A percentile compares a stretch with the other conserved stretches of the same genome.
Conservation (phyloP, 2,329 filamentous ascomycete genomes). For the Pezicula carpinea region DNA sequence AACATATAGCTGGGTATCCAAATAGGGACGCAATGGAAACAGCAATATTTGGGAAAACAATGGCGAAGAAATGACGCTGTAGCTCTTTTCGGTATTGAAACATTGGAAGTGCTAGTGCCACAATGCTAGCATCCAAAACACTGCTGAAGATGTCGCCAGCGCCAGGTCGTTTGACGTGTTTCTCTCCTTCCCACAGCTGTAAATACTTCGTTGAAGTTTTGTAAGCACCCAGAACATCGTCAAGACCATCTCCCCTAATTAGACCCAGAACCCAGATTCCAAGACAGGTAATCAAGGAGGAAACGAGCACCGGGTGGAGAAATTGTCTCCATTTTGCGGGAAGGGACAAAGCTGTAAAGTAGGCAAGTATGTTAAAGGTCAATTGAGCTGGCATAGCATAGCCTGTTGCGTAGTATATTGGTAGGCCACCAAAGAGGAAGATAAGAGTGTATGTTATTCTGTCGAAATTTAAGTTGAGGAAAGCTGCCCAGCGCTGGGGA, state of each 20-base stretch:
- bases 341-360: constrained; percentile 44
- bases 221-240: constrained; percentile 40
- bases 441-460: constrained; percentile 37
- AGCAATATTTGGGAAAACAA: constrained; percentile 47
- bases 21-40: constrained; percentile 51
- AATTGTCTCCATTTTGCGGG: constrained; percentile 45
- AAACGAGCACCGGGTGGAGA: constrained; percentile 54
- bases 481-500: constrained; percentile 45
- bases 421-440: constrained; percentile 47
- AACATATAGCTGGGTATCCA: constrained; percentile 51
- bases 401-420: constrained; percentile 46
- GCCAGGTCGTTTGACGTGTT: constrained; percentile 36
- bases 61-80: constrained; percentile 45
- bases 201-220: constrained; percentile 49
- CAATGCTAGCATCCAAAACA: constrained; percentile 52
- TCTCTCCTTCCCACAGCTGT: constrained; percentile 40
- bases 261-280: constrained; percentile 49
- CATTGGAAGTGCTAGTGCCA: constrained; percentile 56
- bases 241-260: constrained; percentile 36
- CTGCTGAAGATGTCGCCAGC: constrained; percentile 53
- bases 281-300: constrained; percentile 48
- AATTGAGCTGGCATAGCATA: constrained; percentile 45
- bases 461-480: constrained; percentile 42
- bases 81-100: constrained; percentile 55
- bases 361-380: constrained; percentile 46